Base-by-base conservation (phyloP, 345 rosid genomes). In the Euphorbia tirucalli region DNA sequence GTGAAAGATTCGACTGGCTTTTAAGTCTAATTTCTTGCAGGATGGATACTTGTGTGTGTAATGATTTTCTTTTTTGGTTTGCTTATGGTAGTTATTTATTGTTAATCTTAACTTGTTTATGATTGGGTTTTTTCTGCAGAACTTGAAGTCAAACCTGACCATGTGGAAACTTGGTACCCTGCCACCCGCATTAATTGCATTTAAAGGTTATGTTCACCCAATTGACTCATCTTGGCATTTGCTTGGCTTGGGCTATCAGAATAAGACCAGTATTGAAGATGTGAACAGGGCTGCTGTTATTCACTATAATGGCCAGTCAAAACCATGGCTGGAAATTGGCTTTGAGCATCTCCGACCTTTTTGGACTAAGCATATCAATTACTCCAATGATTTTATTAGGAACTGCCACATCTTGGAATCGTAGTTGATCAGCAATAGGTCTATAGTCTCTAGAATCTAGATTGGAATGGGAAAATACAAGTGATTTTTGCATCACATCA, bases 101-200 rank as follows among this genome's bases (percentile, higher is more conserved):
- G 50, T 67, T 52, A 43, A 25, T 41, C 37, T n/a, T 74, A 56
- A 24, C 1, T 18, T 32, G 32, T 37, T 21, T 24, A 27, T 4
- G 15, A 69, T 73, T 72, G 44, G 56, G 21, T 49, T 65, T 67
- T 80, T 49, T 76, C 28, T 68, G 76, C 87, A 94, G 98, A 94
- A 94, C 81, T 85, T 94, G 71, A 92, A 84, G 77, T 94, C 97
- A 30, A 87, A 94, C 85, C 80, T 92, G 78, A 87, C 95, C 25
- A 86, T 94, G 91, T 94, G 98, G 98, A 94, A 90, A 81, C 97
- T 94, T 22, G 98, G 98, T 75, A 94, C 98, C 22, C 85, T 94
- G 50, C 98, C 98, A 10, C 98, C 98, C n/a, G 97, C 98, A 71
- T 79, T 94, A 80, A 90, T 94, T 57, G 98, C 98, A 72, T 94